These are phyloP conservation scores for Sphagnum contortum DNA, from an alignment of 225 moss, liverwort and hornwort species.

Conservation along the genomic window DNA sequence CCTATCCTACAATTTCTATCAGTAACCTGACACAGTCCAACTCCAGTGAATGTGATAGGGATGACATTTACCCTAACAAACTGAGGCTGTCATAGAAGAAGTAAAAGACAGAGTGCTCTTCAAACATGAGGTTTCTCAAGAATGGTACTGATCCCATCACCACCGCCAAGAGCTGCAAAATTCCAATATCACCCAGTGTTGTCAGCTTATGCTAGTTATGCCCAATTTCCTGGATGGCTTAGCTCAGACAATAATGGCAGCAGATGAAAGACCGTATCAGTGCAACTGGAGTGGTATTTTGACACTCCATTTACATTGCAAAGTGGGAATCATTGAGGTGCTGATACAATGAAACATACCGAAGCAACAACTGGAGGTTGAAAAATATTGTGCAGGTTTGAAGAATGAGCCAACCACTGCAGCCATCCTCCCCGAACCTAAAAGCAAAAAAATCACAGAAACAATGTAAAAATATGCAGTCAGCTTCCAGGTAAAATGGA, in stretches of 20 bases:
- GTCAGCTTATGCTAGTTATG: too few species aligned
- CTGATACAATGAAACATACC: constrained; percentile 19
- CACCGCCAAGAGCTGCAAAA: constrained; percentile 7
- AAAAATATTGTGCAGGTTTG: constrained; percentile 22
- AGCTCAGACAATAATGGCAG: neutral
- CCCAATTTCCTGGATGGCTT: neutral
- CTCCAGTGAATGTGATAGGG: too few species aligned
- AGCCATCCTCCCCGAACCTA: constrained; percentile 12
- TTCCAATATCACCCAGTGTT: neutral
- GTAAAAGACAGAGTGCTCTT: neutral
- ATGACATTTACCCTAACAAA: constrained; percentile 24
- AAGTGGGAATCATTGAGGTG: too few species aligned
- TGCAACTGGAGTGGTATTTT: neutral
- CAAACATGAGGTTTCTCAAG: too few species aligned
- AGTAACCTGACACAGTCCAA: too few species aligned
- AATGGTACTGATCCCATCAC: too few species aligned
- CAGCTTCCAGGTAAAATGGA: too few species aligned
- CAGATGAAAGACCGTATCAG: neutral
- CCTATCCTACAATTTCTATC: too few species aligned
- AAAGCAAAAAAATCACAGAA: neutral
- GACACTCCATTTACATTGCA: neutral
- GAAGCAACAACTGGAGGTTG: constrained; percentile 88
- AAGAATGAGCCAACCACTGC: neutral
- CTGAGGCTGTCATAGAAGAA: constrained; percentile 35
- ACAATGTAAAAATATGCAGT: too few species aligned